These are phyloP conservation scores for Aspergillus sp. DNA, from an alignment of 2,329 filamentous ascomycete species.

Conservation along the genomic window DNA sequence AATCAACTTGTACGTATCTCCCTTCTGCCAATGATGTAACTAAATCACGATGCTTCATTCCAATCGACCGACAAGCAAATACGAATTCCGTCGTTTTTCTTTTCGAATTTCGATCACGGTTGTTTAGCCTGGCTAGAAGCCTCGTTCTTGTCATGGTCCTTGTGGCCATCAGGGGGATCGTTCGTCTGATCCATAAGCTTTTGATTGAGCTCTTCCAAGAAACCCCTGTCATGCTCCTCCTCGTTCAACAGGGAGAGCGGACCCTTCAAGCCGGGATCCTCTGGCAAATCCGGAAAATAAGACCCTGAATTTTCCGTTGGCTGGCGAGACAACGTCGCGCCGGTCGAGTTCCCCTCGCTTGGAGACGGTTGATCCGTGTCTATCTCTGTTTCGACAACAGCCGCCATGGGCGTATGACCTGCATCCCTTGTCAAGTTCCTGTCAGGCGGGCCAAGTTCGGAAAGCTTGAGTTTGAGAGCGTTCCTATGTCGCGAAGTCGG, in stretches of 20 bases:
- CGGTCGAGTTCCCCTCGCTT: slow-evolving; percentile 10
- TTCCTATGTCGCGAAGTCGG: slow-evolving; percentile 21
- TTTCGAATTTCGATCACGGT: slow-evolving; percentile 35
- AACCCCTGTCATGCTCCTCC: slow-evolving; percentile 33
- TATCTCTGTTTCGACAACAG: slow-evolving; percentile 28
- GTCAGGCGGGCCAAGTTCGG: slow-evolving; percentile 32
- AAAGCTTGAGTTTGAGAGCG: slow-evolving; percentile 29
- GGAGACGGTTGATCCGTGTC: slow-evolving; percentile 19
- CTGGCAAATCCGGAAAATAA: slow-evolving; percentile 35
- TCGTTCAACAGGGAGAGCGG: slow-evolving; percentile 39
- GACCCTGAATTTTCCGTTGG: slow-evolving; percentile 35
- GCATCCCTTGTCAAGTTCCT: slow-evolving; percentile 36
- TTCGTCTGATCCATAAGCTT: slow-evolving; percentile 38
- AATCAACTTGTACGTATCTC: not conserved
- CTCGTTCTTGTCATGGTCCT: slow-evolving; percentile 17
- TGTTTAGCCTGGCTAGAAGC: slow-evolving; percentile 20
- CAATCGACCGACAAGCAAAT: slow-evolving; percentile 36
- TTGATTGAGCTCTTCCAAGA: slow-evolving; percentile 37
- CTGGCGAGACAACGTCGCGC: slow-evolving; percentile 17
- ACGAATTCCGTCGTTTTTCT: slow-evolving; percentile 41
- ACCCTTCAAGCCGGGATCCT: slow-evolving; percentile 39
- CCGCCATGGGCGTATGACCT: slow-evolving; percentile 40
- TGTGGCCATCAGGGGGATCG: slow-evolving; percentile 15
- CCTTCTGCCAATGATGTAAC: too few species aligned
- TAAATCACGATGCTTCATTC: slow-evolving; percentile 3